Evolutionary conservation across 2,329 filamentous ascomycete species (phyloP).

Genomic region (Grosmannia clavigera): DNA sequence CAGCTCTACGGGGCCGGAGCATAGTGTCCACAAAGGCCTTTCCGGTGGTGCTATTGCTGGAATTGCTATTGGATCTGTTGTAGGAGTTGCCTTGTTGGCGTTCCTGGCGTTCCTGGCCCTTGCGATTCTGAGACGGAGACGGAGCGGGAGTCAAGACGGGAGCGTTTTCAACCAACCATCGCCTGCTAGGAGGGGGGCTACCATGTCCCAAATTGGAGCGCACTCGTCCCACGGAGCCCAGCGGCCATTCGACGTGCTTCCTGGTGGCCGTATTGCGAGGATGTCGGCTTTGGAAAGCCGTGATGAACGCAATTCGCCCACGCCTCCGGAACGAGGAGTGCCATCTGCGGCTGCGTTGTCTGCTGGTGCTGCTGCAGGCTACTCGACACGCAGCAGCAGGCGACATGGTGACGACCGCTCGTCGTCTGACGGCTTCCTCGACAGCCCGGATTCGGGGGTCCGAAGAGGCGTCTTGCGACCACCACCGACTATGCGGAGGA

Average conservation of each 20-base stretch:
- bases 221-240: slow-evolving; percentile 5
- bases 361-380: slow-evolving; percentile 31
- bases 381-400: slow-evolving; percentile 19
- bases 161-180: slow-evolving; percentile 86
- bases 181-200: slow-evolving; percentile 44
- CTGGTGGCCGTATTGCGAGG: slow-evolving; percentile 79
- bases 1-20: slow-evolving; percentile 18
- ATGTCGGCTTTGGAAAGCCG: slow-evolving; percentile 83
- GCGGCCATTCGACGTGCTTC: slow-evolving; percentile 53
- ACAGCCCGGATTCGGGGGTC: slow-evolving; percentile 58
- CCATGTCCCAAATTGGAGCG: slow-evolving; percentile 23
- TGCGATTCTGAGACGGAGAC: slow-evolving; percentile 36
- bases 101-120: slow-evolving; percentile 59
- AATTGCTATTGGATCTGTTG: slow-evolving; percentile 70
- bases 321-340: slow-evolving; percentile 30
- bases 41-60: slow-evolving; percentile 86
- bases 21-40: slow-evolving; percentile 30
- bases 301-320: slow-evolving; percentile 44
- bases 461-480: slow-evolving; percentile 44
- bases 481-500: slow-evolving; percentile 52
- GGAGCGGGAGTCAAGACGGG: slow-evolving; percentile 45
- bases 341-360: slow-evolving; percentile 30
- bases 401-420: slow-evolving; percentile 43
- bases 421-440: slow-evolving; percentile 59
- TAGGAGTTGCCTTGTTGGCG: slow-evolving; percentile 57